Evolutionary conservation across 2,329 filamentous ascomycete genomes (phyloP).

Genomic region (Botrytis medusae): DNA sequence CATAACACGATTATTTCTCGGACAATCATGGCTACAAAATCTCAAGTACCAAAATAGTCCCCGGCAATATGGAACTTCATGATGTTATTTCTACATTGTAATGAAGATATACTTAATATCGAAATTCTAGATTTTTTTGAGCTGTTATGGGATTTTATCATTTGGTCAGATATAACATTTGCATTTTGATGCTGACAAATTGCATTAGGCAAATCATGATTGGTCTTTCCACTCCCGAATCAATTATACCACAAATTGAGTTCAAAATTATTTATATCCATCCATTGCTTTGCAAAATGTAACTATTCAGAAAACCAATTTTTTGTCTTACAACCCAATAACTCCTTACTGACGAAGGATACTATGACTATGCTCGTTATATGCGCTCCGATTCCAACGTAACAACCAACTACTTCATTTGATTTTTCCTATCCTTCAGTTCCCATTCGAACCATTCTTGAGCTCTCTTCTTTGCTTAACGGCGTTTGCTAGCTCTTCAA

Average conservation of each 20-base stretch:
- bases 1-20: conserved; percentile 21
- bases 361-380: conserved; percentile 6
- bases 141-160: not conserved
- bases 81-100: not conserved
- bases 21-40: not conserved
- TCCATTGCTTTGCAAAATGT: not conserved
- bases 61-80: not conserved
- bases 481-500: conserved; percentile 75
- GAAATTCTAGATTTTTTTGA: not conserved
- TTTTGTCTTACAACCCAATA: conserved; percentile 8
- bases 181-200: conserved; percentile 4
- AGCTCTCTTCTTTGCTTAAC: conserved; percentile 70
- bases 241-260: not conserved
- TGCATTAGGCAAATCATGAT: not conserved
- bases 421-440: not conserved
- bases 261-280: not conserved
- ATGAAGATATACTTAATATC: not conserved
- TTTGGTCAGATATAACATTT: too few relatives aligned
- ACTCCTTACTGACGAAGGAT: conserved; percentile 7
- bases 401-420: too few relatives aligned
- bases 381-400: not conserved
- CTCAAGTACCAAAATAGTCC: not conserved
- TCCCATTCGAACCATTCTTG: conserved; percentile 27
- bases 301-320: conserved; percentile 2
- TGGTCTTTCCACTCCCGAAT: not conserved